Evolutionary conservation across 176 grass and related monocot species (phyloP), one percentile per base, ranked within the genome.

Genomic region (Carex scoparia): DNA sequence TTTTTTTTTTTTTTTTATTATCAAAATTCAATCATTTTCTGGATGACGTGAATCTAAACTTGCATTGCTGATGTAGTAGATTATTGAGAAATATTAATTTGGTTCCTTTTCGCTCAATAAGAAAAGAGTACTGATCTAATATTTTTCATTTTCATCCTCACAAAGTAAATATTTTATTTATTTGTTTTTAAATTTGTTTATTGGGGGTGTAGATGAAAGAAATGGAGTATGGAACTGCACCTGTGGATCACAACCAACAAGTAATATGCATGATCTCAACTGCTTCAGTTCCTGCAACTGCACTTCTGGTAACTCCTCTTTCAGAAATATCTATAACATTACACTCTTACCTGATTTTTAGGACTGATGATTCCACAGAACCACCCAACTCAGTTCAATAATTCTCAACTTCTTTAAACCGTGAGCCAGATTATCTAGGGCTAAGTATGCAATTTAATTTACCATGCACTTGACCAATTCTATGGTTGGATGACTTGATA

Each of bases 251-350:
- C 81, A 87, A 87, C 86, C 84, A 40, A 32, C 64, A 1, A 14
- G 33, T 40, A 78, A 56, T 7, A 46, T 91, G 19, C 84, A 78
- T 4, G 71, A 85, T 48, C 19, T 30, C 31, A 87, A 84, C 46
- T 95, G 91, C 85, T 99, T 99, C 77, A 88, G 86, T 89, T 87
- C 93, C 71, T 99, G 96, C 78, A 95, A 99, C 86, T 99, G 96
- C 90, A 99, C 91, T 72, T 91, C 87, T 0, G 93, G 96, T 99
- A 88, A 79, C 58, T 70, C 56, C 68, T 66, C 66, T 27, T 61
- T 12, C 33, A 32, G 40, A 4, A 40, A 82, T 84, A 53, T 18
- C 4, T 38, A 57, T 85, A 70, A 69, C 19, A 74, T 28, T 60
- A 65, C 57, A 73, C 28, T 48, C 38, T 64, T 78, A 11, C 38